Evolutionary conservation across 805 yeast species (phyloP).

Genomic region (Teunomyces lycoperdinae): DNA sequence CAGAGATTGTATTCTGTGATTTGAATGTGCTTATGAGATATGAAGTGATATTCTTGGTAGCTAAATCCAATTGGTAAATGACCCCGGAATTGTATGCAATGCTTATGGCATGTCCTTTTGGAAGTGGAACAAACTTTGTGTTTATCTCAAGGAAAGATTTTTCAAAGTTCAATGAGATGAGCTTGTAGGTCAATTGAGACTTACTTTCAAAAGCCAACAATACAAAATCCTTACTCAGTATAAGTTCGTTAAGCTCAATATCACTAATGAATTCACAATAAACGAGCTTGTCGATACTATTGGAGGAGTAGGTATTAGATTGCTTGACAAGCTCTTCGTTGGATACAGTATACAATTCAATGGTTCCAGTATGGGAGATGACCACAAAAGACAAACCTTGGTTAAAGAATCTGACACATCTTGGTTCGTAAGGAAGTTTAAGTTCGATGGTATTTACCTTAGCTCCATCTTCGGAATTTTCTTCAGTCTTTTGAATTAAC

Average conservation of each 20-base stretch:
- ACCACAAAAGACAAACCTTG: slow-evolving; percentile 12
- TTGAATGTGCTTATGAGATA: slow-evolving; percentile 23
- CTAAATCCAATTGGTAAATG: slow-evolving; percentile 22
- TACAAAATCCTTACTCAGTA: slow-evolving; percentile 23
- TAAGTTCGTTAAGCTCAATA: slow-evolving; percentile 15
- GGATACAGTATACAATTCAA: slow-evolving; percentile 15
- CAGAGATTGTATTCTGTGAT: slow-evolving; percentile 16
- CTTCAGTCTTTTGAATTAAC: slow-evolving; percentile 15
- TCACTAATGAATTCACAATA: slow-evolving; percentile 26
- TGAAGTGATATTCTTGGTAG: slow-evolving; percentile 16
- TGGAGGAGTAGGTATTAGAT: background rate
- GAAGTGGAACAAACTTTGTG: slow-evolving; percentile 6
- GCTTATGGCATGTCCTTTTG: slow-evolving; percentile 4
- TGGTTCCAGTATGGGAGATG: slow-evolving; percentile 26
- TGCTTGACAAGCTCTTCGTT: background rate
- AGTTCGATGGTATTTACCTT: slow-evolving; percentile 9
- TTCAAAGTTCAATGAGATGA: slow-evolving; percentile 22
- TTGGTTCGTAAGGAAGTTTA: slow-evolving; percentile 5
- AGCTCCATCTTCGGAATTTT: slow-evolving; percentile 5
- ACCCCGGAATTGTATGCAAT: slow-evolving; percentile 26
- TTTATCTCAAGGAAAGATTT: slow-evolving; percentile 22
- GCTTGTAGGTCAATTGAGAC: slow-evolving; percentile 17
- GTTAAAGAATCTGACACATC: slow-evolving; percentile 6
- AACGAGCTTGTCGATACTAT: slow-evolving; percentile 25
- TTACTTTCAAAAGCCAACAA: slow-evolving; percentile 14